These are phyloP conservation scores for Pyricularia pennisetigena DNA, from an alignment of 2,329 filamentous ascomycete species.

Conservation along the genomic window DNA sequence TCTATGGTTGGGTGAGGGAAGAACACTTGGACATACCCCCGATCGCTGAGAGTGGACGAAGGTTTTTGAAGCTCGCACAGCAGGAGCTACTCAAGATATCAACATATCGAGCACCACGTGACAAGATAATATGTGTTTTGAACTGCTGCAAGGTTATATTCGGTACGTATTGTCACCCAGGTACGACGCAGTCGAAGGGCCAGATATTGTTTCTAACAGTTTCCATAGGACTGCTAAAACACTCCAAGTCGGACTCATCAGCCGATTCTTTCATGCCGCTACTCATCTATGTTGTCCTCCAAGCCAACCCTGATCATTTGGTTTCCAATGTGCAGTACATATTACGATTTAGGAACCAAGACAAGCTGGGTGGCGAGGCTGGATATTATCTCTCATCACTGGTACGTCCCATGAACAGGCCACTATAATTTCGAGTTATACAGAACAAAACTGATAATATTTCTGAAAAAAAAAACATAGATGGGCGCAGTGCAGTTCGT, in stretches of 20 bases:
- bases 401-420: constrained; percentile 30
- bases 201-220: not conserved
- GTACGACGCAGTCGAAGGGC: not conserved
- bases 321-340: constrained; percentile 99
- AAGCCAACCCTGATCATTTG: constrained; percentile 88
- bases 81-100: constrained; percentile 95
- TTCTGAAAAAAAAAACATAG: constrained; percentile 21
- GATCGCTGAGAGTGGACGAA: constrained; percentile 74
- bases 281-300: constrained; percentile 89
- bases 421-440: not conserved
- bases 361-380: constrained; percentile 93
- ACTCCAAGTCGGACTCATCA: constrained; percentile 86
- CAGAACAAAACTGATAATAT: not conserved
- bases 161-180: constrained; percentile 38
- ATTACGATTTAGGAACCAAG: constrained; percentile 89
- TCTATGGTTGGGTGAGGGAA: constrained; percentile 91
- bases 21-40: constrained; percentile 88
- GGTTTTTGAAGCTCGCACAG: constrained; percentile 81
- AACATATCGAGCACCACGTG: constrained; percentile 88
- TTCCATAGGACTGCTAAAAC: constrained; percentile 67
- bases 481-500: constrained; percentile 96
- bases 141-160: constrained; percentile 99
- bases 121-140: constrained; percentile 96
- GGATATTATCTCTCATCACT: constrained; percentile 96
- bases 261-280: constrained; percentile 94